phyloP scores from a whole-genome alignment of 352 stramenopile genomes.

The Pythium pyrilobum region DNA sequence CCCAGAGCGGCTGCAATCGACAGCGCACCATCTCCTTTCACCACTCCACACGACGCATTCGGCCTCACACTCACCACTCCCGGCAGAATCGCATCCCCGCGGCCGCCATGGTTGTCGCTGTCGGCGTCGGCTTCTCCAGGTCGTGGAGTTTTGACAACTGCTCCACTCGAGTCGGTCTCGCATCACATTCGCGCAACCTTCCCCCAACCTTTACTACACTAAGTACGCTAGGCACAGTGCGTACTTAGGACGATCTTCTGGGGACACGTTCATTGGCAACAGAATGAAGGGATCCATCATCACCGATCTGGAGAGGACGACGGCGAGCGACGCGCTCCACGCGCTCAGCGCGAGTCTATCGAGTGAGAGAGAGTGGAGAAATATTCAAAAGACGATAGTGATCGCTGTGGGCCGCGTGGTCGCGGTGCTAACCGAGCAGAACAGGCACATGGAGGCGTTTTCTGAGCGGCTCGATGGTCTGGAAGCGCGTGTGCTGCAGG shows the following conservation, averaged over 20 bases:
- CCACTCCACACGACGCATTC: not conserved
- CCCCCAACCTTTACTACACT: slow-evolving; percentile 9
- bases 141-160: slow-evolving; percentile 11
- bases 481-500: not conserved
- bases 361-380: slow-evolving; percentile 51
- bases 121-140: not conserved
- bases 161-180: not conserved
- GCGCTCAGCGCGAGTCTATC: slow-evolving; percentile 23
- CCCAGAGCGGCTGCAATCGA: not conserved
- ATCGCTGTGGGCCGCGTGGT: slow-evolving; percentile 35
- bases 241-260: slow-evolving; percentile 16
- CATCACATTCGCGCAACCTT: not conserved
- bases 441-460: slow-evolving; percentile 16
- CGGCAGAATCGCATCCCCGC: slow-evolving; percentile 86
- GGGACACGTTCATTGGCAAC: not conserved
- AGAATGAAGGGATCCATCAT: not conserved
- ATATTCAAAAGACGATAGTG: slow-evolving; percentile 50
- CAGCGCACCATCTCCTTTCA: not conserved
- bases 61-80: slow-evolving; percentile 59
- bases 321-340: not conserved
- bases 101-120: slow-evolving; percentile 45
- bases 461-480: slow-evolving; percentile 13
- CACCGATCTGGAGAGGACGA: not conserved
- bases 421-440: slow-evolving; percentile 33
- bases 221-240: not conserved